A percentile compares a stretch with the other conserved stretches of the same genome.
phyloP scores from a whole-genome alignment of 352 stramenopile species.

The Discostella stelligera region DNA sequence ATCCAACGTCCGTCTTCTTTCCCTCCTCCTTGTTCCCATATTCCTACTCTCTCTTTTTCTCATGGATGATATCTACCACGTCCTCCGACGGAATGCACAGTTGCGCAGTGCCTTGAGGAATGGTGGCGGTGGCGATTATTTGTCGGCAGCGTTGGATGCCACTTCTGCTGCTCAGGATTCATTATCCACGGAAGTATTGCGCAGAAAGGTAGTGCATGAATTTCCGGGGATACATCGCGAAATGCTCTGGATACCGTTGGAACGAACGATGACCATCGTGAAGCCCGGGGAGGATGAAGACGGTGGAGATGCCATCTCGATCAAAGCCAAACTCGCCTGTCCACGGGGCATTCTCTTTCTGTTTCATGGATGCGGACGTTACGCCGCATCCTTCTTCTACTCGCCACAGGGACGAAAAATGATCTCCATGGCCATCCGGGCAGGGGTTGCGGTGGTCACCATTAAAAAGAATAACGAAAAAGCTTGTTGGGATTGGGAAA shows the following conservation, averaged over 20 bases:
- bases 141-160: background rate
- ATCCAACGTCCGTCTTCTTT: slow-evolving; percentile 27
- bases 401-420: slow-evolving; percentile 51
- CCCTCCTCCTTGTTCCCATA: slow-evolving; percentile 33
- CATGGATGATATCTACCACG: slow-evolving; percentile 34
- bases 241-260: slow-evolving; percentile 20
- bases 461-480: slow-evolving; percentile 44
- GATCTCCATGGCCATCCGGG: slow-evolving; percentile 17
- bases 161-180: background rate
- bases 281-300: background rate
- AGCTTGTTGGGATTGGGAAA: slow-evolving; percentile 35
- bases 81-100: slow-evolving; percentile 22
- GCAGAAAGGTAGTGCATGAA: slow-evolving; percentile 27
- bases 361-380: slow-evolving; percentile 51
- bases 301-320: slow-evolving; percentile 6
- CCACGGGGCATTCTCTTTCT: slow-evolving; percentile 46
- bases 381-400: slow-evolving; percentile 53
- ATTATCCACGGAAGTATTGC: background rate
- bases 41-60: slow-evolving; percentile 38
- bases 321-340: slow-evolving; percentile 35
- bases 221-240: slow-evolving; percentile 25
- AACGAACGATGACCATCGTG: slow-evolving; percentile 11
- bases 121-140: background rate
- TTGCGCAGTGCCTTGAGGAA: slow-evolving; percentile 4
- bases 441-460: slow-evolving; percentile 30